Evolutionary conservation across 805 yeast genomes (phyloP).

Genomic region (Brettanomyces nanus): DNA sequence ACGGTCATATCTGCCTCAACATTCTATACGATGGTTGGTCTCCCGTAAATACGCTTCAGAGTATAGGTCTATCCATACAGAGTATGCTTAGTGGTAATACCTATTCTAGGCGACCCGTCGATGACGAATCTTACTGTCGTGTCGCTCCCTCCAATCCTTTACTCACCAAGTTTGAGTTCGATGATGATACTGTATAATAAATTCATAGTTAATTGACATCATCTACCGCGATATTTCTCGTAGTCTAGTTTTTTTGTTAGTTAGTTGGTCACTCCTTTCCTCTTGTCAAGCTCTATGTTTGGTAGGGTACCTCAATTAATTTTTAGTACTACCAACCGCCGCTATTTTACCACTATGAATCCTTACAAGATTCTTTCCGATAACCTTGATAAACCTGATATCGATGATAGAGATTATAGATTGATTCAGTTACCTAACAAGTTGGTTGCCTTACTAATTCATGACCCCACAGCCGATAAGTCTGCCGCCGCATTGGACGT

Average conservation of each 20-base stretch:
- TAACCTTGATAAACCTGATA: conserved; percentile 33
- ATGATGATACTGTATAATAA: conserved; percentile 44
- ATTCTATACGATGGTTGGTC: conserved; percentile 61
- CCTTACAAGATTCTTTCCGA: conserved; percentile 13
- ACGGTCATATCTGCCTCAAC: conserved; percentile 73
- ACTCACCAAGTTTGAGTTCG: conserved; percentile 40
- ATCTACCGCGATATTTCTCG: too few relatives aligned
- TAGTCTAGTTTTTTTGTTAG: too few relatives aligned
- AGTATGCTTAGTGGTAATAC: conserved; percentile 51
- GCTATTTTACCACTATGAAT: too few relatives aligned
- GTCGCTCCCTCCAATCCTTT: conserved; percentile 55
- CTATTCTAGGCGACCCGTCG: conserved; percentile 45
- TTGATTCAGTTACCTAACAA: conserved; percentile 51
- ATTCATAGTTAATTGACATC: too few relatives aligned
- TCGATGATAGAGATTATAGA: conserved; percentile 73
- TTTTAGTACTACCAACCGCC: too few relatives aligned
- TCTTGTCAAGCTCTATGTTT: too few relatives aligned
- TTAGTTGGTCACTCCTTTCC: too few relatives aligned
- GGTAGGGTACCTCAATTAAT: too few relatives aligned
- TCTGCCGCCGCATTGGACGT: conserved; percentile 77
- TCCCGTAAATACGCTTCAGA: conserved; percentile 47
- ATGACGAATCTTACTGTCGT: conserved; percentile 39
- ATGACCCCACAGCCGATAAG: conserved; percentile 63
- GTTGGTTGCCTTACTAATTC: conserved; percentile 53
- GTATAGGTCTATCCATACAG: conserved; percentile 50